Evolutionary conservation across 129 eudicot genomes (phyloP), one percentile per base, ranked within the genome.

Genomic region (Pulicaria dysenterica): DNA sequence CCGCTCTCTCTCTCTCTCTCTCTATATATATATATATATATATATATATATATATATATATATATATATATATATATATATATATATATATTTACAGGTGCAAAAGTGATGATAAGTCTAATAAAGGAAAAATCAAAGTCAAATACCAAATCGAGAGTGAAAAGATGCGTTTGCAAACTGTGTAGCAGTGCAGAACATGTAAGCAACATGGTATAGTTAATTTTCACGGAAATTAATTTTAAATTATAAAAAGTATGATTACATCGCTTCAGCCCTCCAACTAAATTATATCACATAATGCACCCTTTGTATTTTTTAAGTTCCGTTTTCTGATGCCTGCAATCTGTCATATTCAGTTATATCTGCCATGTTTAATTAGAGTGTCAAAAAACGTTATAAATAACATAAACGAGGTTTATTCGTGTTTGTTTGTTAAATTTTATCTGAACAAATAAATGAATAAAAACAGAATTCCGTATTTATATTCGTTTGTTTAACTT

Each of bases 121-220:
- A 54, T 53, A 36, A 74, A n/a, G 70, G 77, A 81, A 81, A 69
- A 77, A 75, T 74, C 77, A 74, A 82, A 82, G 82, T 84, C 84
- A 84, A 85, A 75, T 79, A 58, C 74, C 39, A 67, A 8, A 14
- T 61, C 44, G 67, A 78, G 77, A 58, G 56, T 58, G 64, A 31
- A 69, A 69, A 70, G 7, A 70, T 73, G 73, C 57, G 15, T 45
- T 78, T 69, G 77, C 77, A 74, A 83, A 70, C 37, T 73, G 63
- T 72, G 64, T 58, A 43, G 10, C 70, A 75, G 60, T 69, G 69
- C 34, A 45, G 59, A 69, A 64, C 83, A 84, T 84, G 83, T 36
- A 81, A 61, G 89, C 79, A 64, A 75, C 79, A 74, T 64, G 81
- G 71, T 46, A 62, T 67, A 64, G 82, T 78, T 78, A 77, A 78